phyloP scores from a whole-genome alignment of 352 stramenopile genomes.

The Peronospora tabacina region DNA sequence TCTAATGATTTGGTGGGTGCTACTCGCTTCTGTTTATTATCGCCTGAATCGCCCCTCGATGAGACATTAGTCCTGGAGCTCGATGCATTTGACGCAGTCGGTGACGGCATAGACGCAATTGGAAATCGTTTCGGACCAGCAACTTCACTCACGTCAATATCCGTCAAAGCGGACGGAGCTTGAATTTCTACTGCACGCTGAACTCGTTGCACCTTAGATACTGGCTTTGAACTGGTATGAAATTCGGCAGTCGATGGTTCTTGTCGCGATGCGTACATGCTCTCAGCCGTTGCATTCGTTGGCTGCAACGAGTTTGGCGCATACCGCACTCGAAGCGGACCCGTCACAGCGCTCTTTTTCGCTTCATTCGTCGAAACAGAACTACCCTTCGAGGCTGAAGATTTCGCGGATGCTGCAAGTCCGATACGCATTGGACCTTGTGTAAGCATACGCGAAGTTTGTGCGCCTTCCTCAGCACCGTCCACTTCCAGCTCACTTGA shows the following conservation, averaged over 20 bases:
- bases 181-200: slow-evolving; percentile 24
- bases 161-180: slow-evolving; percentile 10
- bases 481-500: slow-evolving; percentile 12
- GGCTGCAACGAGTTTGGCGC: slow-evolving; percentile 19
- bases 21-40: slow-evolving; percentile 15
- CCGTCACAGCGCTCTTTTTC: slow-evolving; percentile 17
- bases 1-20: slow-evolving; percentile 11
- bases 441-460: slow-evolving; percentile 32
- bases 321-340: slow-evolving; percentile 36
- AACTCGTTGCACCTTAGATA: slow-evolving; percentile 32
- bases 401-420: slow-evolving; percentile 25
- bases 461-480: slow-evolving; percentile 4
- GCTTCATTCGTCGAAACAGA: slow-evolving; percentile 13
- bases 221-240: slow-evolving; percentile 24
- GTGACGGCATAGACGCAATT: slow-evolving; percentile 11
- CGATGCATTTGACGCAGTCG: slow-evolving; percentile 24
- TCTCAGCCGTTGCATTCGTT: slow-evolving; percentile 24
- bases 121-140: slow-evolving; percentile 12
- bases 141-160: slow-evolving; percentile 16
- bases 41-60: slow-evolving; percentile 8
- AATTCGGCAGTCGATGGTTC: slow-evolving; percentile 27
- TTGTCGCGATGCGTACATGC: slow-evolving; percentile 22
- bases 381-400: slow-evolving; percentile 17
- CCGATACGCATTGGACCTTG: slow-evolving; percentile 37
- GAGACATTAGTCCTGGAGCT: slow-evolving; percentile 22